These are phyloP conservation scores for Odontarrhena argentea DNA, from an alignment of 345 rosid species.

Conservation along the genomic window DNA sequence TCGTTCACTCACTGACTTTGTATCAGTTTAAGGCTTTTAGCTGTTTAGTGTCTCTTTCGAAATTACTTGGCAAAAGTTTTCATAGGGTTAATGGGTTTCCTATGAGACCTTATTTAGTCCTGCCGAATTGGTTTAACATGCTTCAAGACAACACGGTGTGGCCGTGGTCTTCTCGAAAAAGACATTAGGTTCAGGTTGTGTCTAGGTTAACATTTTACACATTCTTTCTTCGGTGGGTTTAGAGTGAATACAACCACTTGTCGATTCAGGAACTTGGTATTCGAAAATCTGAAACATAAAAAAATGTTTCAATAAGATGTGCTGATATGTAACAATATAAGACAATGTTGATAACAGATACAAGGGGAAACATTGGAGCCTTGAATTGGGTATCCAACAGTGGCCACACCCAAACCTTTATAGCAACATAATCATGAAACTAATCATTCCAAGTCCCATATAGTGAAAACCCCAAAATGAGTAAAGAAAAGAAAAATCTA, in stretches of 20 bases:
- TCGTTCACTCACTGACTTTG: conserved; percentile 4
- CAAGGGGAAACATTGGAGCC: conserved; percentile 16
- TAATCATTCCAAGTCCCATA: conserved; percentile 31
- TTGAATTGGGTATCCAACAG: conserved; percentile 26
- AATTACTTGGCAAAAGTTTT: background rate
- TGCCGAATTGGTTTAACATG: too few relatives aligned
- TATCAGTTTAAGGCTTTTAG: background rate
- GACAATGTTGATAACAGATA: conserved; percentile 29
- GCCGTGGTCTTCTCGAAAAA: too few relatives aligned
- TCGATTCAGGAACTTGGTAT: too few relatives aligned
- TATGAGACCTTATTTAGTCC: too few relatives aligned
- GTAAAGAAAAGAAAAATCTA: conserved; percentile 26
- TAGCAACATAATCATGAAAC: conserved; percentile 13
- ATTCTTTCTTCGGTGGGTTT: background rate
- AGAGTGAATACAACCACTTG: background rate
- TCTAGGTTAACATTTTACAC: too few relatives aligned
- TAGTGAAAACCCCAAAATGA: conserved; percentile 31
- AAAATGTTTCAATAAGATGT: background rate
- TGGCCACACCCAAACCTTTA: conserved; percentile 22
- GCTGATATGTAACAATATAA: background rate
- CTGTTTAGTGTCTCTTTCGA: conserved; percentile 4
- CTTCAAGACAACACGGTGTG: too few relatives aligned
- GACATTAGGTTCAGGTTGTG: too few relatives aligned
- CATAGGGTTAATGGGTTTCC: background rate
- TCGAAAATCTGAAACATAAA: background rate